Conservation (phyloP, 1,284 basidiomycete genomes). For the Microbotryum saponariae region DNA sequence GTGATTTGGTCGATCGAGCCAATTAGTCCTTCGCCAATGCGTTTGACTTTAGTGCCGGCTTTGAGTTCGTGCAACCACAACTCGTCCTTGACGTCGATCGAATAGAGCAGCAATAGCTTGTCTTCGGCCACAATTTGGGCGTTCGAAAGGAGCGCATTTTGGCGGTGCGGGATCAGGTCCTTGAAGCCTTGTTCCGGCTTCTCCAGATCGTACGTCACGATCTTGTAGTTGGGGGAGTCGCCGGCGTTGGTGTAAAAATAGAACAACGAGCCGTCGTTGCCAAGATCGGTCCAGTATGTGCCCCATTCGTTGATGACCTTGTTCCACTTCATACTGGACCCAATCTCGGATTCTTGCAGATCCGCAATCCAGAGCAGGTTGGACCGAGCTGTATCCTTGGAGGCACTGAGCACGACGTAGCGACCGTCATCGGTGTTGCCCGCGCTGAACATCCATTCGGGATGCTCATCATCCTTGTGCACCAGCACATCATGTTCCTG, state of each 20-base stretch:
- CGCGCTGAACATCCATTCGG: slow-evolving; percentile 54
- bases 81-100: slow-evolving; percentile 74
- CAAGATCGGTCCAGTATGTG: slow-evolving; percentile 47
- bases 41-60: slow-evolving; percentile 52
- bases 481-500: slow-evolving; percentile 66
- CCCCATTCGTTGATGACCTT: slow-evolving; percentile 29
- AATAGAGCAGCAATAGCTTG: slow-evolving; percentile 60
- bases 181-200: slow-evolving; percentile 46
- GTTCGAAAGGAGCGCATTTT: slow-evolving; percentile 54
- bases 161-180: slow-evolving; percentile 65
- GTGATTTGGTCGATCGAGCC: slow-evolving; percentile 56
- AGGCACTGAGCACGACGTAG: slow-evolving; percentile 54
- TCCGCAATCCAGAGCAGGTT: slow-evolving; percentile 67
- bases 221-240: slow-evolving; percentile 48
- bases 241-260: slow-evolving; percentile 58
- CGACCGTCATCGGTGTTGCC: slow-evolving; percentile 37
- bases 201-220: slow-evolving; percentile 59
- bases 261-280: slow-evolving; percentile 58
- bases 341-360: slow-evolving; percentile 46
- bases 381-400: slow-evolving; percentile 52
- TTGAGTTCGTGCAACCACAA: slow-evolving; percentile 61
- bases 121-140: slow-evolving; percentile 53
- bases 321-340: slow-evolving; percentile 42
- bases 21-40: slow-evolving; percentile 60
- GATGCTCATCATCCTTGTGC: slow-evolving; percentile 56